Evolutionary conservation across 768 basidiomycete genomes (phyloP), one percentile per base, ranked within the genome.

Genomic region (Termitomyces eurrhizus): DNA sequence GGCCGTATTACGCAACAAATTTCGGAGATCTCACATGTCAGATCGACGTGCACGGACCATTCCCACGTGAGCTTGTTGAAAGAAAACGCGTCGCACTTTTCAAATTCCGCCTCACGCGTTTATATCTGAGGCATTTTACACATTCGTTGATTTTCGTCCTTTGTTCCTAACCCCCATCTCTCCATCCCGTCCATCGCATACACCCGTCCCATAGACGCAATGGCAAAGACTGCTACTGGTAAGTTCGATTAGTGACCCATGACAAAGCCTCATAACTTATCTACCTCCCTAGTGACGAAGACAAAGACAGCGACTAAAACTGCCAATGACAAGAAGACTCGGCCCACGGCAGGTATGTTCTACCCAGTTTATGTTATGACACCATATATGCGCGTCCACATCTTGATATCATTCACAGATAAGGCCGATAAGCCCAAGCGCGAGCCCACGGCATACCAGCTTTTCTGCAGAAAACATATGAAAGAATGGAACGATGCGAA

Each of bases 221-320:
- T 85, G 84, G 79, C 81, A 52, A 84, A 82, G 63, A 71, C 81
- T 9, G 68, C 77, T 12, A 81, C 83, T 57, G 80, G 84, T 83
- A 57, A 16, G 75, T 24, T 68, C 33, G 6, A 52, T 48, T 36
- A 32, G 50, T 57, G 1, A 36, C 49, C 46, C 18, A 7, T 21
- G 9, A 48, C 13, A 29, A 24, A 50, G 29, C 54, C 39, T 4
- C 33, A 67, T 61, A 63, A 60, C 49, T 16, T 45, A 13, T 35
- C 39, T 18, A n/a, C 26, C 37, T 18, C 21, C 29, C 5, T 57
- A 84, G 85, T 72, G 57, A 82, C 81, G 7, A 77, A 75, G 61
- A 83, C 82, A 52, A 86, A 85, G 73, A 65, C 79, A 0, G 83
- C 85, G n/a, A 83, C 83, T 8, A 83, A 82, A 67, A 68, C 76